Evolutionary conservation across 225 moss, liverwort and hornwort genomes (phyloP), one percentile per base, ranked within the genome.

Genomic region (Anthoceros angustus): DNA sequence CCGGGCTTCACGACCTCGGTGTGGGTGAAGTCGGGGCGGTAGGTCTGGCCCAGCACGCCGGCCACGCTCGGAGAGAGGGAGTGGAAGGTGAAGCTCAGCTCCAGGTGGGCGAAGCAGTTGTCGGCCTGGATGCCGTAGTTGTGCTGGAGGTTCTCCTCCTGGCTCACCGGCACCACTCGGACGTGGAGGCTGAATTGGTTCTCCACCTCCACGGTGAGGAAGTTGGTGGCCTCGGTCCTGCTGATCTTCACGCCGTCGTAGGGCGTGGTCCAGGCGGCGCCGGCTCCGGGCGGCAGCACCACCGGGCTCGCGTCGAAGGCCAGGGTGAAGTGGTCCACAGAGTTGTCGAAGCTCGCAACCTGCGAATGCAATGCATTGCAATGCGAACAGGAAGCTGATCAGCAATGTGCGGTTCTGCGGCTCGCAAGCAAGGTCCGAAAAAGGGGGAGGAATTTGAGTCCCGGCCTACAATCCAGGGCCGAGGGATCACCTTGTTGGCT

Each of bases 21-120:
- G 55, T 55, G 55, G n/a, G 55, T 23, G 14, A 73, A 81, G 14
- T 75, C 81, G 9, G 64, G 42, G 18, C 63, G 46, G 39, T 81
- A 81, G 10, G 81, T 81, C 73, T 81, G 81, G 18, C 81, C 81
- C 7, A 81, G 71, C 60, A 81, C 71, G 63, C 81, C 81, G 23
- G 74, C 41, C 7, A 75, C 78, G 50, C 63, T 71, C 8, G 65
- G 75, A 18, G 78, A 75, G n/a, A 81, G 67, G 45, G 75, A 73
- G 72, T 49, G 70, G 67, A 81, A 81, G 63, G 67, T 72, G 66
- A 81, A 78, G 61, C 70, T 70, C 42, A 81, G 69, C 66, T 81
- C 81, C 71, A 81, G 66, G 64, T 81, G 81, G 20, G 81, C 78
- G 62, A 77, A 81, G 70, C 78, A 78, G 46, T 81, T 71, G 11